Conservation (phyloP, 495 filamentous ascomycete genomes). For the Podospora didyma region DNA sequence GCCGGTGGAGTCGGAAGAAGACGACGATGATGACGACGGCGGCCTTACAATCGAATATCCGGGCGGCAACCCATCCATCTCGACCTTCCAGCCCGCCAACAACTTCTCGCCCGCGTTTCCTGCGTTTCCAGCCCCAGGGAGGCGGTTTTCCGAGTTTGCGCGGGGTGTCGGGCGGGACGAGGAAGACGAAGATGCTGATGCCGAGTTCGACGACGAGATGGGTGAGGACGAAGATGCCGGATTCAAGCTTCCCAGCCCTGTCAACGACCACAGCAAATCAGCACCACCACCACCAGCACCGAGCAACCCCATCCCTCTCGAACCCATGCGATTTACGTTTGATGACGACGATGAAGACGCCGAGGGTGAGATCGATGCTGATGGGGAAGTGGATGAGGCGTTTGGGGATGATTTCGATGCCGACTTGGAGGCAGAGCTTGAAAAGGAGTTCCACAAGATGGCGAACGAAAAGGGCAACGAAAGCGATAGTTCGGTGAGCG, state of each 20-base stretch:
- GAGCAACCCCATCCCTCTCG: background rate
- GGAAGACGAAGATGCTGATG: conserved; percentile 35
- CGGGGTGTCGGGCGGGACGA: conserved; percentile 28
- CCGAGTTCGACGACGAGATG: conserved; percentile 25
- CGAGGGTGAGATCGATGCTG: conserved; percentile 19
- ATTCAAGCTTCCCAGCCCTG: conserved; percentile 32
- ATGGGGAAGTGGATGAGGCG: conserved; percentile 16
- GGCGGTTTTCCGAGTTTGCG: conserved; percentile 40
- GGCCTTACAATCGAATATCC: conserved; percentile 44
- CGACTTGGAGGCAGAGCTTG: conserved; percentile 23
- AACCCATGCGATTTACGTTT: conserved; percentile 9
- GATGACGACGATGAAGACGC: conserved; percentile 24
- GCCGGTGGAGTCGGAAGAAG: conserved; percentile 31
- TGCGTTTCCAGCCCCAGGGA: conserved; percentile 15
- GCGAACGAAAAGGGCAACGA: conserved; percentile 28
- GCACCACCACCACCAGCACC: background rate
- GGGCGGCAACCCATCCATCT: conserved; percentile 25
- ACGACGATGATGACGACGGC: conserved; percentile 43
- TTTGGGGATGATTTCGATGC: conserved; percentile 20
- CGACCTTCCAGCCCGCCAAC: conserved; percentile 17
- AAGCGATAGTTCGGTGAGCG: conserved; percentile 27
- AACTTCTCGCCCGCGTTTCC: conserved; percentile 35
- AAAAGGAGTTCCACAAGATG: conserved; percentile 28
- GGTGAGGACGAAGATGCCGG: conserved; percentile 23
- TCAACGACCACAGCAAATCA: conserved; percentile 18